phyloP scores from a whole-genome alignment of 2,329 filamentous ascomycete species.

The Xylariaceae sp. region DNA sequence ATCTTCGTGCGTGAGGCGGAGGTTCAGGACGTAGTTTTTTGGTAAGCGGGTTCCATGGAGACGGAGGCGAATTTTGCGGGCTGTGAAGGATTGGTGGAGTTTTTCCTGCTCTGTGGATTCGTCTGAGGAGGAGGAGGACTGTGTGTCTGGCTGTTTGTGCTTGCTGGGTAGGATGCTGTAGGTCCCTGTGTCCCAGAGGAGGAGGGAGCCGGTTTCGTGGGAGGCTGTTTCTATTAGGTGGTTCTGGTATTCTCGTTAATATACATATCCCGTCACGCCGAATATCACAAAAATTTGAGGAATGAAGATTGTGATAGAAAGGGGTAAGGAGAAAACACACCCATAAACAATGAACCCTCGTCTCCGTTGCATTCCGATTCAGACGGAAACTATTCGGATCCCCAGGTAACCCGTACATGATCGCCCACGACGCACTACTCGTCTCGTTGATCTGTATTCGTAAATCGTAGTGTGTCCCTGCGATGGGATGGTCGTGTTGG shows the following conservation, averaged over 20 bases:
- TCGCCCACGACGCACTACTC: constrained; percentile 60
- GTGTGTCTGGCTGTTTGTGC: constrained; percentile 5
- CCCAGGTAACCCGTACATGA: constrained; percentile 59
- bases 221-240: constrained; percentile 57
- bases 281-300: no score
- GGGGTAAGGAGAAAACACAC: constrained; percentile 31
- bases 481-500: constrained; percentile 67
- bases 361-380: constrained; percentile 58
- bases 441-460: constrained; percentile 63
- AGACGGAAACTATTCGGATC: constrained; percentile 50
- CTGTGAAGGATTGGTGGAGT: constrained; percentile 47
- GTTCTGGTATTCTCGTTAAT: constrained; percentile 38
- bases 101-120: constrained; percentile 40
- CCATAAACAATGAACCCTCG: constrained; percentile 56
- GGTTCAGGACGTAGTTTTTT: constrained; percentile 46
- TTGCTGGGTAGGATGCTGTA: constrained; percentile 48
- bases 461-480: constrained; percentile 64
- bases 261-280: neutral
- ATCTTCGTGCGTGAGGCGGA: constrained; percentile 46
- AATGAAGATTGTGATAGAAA: neutral
- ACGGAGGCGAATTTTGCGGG: constrained; percentile 51
- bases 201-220: constrained; percentile 48
- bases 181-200: constrained; percentile 59
- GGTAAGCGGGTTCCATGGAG: constrained; percentile 52
- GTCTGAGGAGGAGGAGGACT: constrained; percentile 35